phyloP scores from a whole-genome alignment of 805 yeast genomes.

The Kluyveromyces wickerhamii region DNA sequence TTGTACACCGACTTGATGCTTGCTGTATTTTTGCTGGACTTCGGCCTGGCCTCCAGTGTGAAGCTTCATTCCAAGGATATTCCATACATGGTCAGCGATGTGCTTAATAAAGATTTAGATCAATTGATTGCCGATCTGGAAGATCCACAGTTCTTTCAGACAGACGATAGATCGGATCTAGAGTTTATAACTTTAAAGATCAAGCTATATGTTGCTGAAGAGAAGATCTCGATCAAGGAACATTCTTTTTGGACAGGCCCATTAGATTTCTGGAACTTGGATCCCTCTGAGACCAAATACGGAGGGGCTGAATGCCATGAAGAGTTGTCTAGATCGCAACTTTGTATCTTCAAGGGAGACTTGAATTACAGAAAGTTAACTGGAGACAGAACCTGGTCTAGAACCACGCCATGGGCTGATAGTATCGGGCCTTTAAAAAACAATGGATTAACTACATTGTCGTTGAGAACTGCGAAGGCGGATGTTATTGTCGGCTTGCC shows the following conservation, averaged over 20 bases:
- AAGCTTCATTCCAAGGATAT: conserved; percentile 81
- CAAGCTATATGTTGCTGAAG: conserved; percentile 36
- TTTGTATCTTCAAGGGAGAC: conserved; percentile 89
- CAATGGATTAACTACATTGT: conserved; percentile 55
- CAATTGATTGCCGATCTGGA: conserved; percentile 48
- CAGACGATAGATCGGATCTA: conserved; percentile 36
- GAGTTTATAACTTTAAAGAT: conserved; percentile 41
- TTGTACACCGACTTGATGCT: conserved; percentile 76
- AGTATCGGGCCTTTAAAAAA: conserved; percentile 66
- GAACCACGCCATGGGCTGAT: conserved; percentile 60
- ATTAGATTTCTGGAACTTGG: conserved; percentile 65
- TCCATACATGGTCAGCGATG: conserved; percentile 98
- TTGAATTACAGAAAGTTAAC: conserved; percentile 90
- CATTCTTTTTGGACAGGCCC: conserved; percentile 84
- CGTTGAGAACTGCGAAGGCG: conserved; percentile 91
- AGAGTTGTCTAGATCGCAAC: conserved; percentile 53
- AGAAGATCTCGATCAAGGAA: conserved; percentile 44
- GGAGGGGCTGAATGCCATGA: conserved; percentile 52
- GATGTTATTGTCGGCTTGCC: conserved; percentile 87
- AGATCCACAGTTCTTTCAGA: conserved; percentile 43
- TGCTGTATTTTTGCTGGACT: conserved; percentile 59
- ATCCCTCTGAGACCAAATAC: conserved; percentile 40
- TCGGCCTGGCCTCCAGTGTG: conserved; percentile 54
- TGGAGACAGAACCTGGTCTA: conserved; percentile 84
- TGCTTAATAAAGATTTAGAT: conserved; percentile 73